Base-by-base conservation (phyloP, 192 early-diverging fungal species). In the Mortierella hygrophila region DNA sequence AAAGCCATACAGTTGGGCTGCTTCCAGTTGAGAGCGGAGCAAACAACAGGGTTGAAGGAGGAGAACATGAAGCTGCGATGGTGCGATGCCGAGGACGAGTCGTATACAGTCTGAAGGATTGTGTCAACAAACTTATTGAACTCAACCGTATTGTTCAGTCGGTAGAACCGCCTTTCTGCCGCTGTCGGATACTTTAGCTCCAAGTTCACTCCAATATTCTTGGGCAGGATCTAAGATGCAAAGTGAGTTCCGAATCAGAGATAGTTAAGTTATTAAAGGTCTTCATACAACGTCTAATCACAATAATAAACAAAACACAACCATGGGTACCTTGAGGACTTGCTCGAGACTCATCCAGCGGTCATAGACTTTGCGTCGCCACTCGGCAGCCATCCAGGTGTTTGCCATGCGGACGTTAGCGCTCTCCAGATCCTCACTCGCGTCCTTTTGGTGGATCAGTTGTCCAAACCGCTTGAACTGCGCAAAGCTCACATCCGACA, bases 1-100 rank as follows among this genome's bases (percentile, higher is more conserved):
- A 11, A 41, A 21, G 6, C 88, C 91, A 91, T 91, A 93, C 94
- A 99, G 84, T 99, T 99, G 32, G 98, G 98, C 80, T 99, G 99
- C 89, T 99, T 99, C 99, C 99, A 99, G 90, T 98, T 99, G 69
- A 99, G 82, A n/a, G 97, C 94, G 20, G 95, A 96, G 89, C 99
- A 99, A 3, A 98, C 93, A 23, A 92, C 88, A 16, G 97, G 96
- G 85, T 97, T 98, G 88, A 97, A 97, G 1, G 97, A 97, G 15
- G 94, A 95, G 83, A 99, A 98, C 81, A 99, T 95, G 16, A 91
- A 75, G 18, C 79, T 63, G 52, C 78, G 74, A 42, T 89, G 70
- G 46, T 80, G 76, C 52, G 49, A 70, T 72, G 85, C 72, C 77
- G 89, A 41, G 89, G 93, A 88, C 91, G 91, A 88, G 60, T 97